phyloP scores from a whole-genome alignment of 2,329 filamentous ascomycete species.

The Lecanicillium sp. region DNA sequence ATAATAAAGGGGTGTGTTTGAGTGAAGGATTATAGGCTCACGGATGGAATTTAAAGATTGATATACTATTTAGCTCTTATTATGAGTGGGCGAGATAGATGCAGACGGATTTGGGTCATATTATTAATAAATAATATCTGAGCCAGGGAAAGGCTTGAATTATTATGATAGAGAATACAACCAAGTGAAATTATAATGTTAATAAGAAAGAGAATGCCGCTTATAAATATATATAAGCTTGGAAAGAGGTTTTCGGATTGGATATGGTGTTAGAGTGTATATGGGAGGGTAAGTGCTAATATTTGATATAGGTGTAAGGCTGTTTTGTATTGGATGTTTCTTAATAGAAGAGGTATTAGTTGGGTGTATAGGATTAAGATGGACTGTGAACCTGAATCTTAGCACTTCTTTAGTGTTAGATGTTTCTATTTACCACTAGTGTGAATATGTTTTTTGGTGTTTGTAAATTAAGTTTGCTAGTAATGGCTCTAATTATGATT shows the following conservation, averaged over 20 bases:
- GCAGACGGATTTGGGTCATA: not conserved
- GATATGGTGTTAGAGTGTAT: not conserved
- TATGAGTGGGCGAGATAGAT: not conserved
- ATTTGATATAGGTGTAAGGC: not conserved
- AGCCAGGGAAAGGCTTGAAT: not conserved
- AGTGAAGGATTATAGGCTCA: not conserved
- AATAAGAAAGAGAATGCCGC: not conserved
- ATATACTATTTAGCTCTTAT: not conserved
- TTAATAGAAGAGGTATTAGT: not conserved
- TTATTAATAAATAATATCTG: not conserved
- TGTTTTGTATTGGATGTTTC: not conserved
- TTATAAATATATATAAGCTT: not conserved
- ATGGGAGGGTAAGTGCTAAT: not conserved
- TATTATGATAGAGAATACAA: not conserved
- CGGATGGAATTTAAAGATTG: not conserved
- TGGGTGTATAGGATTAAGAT: not conserved
- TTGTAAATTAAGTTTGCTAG: not conserved
- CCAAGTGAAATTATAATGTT: not conserved
- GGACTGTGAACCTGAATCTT: not conserved
- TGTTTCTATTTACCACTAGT: not conserved
- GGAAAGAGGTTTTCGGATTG: not conserved
- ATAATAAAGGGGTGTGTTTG: not conserved
- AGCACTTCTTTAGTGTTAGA: not conserved
- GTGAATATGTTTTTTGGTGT: not conserved
- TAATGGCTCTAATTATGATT: not conserved